Base-by-base conservation (phyloP, 495 filamentous ascomycete species). In the Aspergillus funiculosus region DNA sequence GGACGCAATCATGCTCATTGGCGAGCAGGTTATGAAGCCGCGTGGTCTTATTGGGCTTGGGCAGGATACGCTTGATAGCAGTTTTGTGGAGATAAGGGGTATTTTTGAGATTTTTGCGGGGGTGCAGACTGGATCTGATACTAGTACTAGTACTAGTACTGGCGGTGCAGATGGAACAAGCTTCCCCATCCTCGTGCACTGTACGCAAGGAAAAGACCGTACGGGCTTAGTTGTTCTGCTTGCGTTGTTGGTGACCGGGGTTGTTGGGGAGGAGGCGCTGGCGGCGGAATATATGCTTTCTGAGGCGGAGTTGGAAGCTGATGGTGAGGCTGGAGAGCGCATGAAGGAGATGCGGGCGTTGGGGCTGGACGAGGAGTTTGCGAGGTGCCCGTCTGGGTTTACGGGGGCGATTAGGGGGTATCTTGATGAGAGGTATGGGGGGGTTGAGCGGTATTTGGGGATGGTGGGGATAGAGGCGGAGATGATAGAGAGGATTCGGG, bases 171-270 rank as follows among this genome's bases (percentile, higher is more conserved):
- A n/a, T n/a, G n/a, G n/a, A 5, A 35, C 4, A n/a, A 22, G 3
- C 46, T 82, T 81, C 29, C 86, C 86, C 0, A 48, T 79, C 4
- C 58, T 91, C 2, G 57, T 90, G 4, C 88, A 92, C 67, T 94
- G 89, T 65, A 89, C 87, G 3, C 86, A 92, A 57, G 89, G 89
- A 26, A 95, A 95, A 56, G 89, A 94, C 58, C 77, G 87, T 0
- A 92, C 88, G 0, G 89, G 89, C 0, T 66, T 92, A 2, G 67
- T 86, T 17, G 62, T 87, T n/a, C 62, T 82, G 8, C 67, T 94
- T 14, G 53, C 76, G 0, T 61, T 90, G 1, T 57, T 89, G 21
- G 60, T 85, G 2, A 70, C 81, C 3, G 59, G 64, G 4, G 69
- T 63, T 7, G 74, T 86, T 0, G 76, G 79, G 0, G 38, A 67